Evolutionary conservation across 768 basidiomycete species (phyloP).

Genomic region (Sporobolomyces phaffii): DNA sequence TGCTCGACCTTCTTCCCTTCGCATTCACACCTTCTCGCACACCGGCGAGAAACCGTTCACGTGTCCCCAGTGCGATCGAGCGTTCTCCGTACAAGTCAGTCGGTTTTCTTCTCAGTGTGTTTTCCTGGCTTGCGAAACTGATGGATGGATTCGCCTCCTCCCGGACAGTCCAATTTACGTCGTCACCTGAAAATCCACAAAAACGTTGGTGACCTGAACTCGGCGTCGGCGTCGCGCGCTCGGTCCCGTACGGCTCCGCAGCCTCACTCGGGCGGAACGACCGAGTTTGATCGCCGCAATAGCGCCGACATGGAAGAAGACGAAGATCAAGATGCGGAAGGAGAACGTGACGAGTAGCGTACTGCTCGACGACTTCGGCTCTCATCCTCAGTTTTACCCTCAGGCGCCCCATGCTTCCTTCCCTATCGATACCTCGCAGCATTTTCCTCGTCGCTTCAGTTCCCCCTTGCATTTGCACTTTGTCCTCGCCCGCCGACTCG

Average conservation of each 20-base stretch:
- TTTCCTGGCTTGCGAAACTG: too few relatives aligned
- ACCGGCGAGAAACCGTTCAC: conserved; percentile 42
- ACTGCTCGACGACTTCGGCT: too few relatives aligned
- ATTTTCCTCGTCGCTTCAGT: not conserved
- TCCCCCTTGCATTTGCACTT: too few relatives aligned
- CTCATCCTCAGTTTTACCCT: too few relatives aligned
- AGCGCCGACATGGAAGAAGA: not conserved
- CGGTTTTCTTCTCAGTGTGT: not conserved
- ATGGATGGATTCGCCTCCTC: not conserved
- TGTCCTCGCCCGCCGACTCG: too few relatives aligned
- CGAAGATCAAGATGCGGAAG: not conserved
- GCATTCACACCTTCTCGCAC: conserved; percentile 40
- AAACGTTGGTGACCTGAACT: not conserved
- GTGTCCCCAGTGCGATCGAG: conserved; percentile 33
- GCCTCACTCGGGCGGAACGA: not conserved
- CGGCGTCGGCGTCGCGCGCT: not conserved
- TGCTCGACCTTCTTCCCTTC: conserved; percentile 36
- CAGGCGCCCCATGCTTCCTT: too few relatives aligned
- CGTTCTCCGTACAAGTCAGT: conserved; percentile 38
- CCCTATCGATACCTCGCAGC: not conserved
- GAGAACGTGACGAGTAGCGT: not conserved
- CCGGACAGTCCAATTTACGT: conserved; percentile 31
- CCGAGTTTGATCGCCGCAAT: not conserved
- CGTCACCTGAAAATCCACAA: conserved; percentile 37
- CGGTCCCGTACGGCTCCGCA: not conserved